Conservation (phyloP, 2,329 filamentous ascomycete species). For the Claviceps paspali region DNA sequence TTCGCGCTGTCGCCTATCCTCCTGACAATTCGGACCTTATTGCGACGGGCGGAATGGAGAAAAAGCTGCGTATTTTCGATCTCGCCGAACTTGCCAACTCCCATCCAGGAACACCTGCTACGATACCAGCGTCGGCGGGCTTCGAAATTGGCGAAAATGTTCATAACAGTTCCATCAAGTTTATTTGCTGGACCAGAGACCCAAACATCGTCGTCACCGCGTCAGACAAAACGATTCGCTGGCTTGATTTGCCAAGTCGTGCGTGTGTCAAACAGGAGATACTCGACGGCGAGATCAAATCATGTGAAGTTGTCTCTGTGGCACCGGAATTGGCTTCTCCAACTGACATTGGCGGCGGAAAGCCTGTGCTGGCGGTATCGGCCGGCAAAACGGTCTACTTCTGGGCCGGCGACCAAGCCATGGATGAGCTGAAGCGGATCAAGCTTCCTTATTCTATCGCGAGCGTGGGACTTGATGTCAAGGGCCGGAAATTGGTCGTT, state of each 20-base stretch:
- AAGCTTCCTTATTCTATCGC: conserved; percentile 74
- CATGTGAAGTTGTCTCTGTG: conserved; percentile 73
- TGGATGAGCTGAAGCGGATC: conserved; percentile 60
- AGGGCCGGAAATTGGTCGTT: conserved; percentile 70
- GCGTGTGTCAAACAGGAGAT: conserved; percentile 60
- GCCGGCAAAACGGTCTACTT: conserved; percentile 93
- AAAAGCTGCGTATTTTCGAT: conserved; percentile 90
- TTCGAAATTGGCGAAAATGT: conserved; percentile 80
- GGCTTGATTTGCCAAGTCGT: conserved; percentile 77
- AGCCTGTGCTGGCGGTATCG: conserved; percentile 68
- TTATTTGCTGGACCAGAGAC: conserved; percentile 85
- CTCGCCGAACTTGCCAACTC: conserved; percentile 44
- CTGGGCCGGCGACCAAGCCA: conserved; percentile 63
- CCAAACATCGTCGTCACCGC: conserved; percentile 83
- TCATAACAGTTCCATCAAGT: conserved; percentile 83
- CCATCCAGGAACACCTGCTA: conserved; percentile 23
- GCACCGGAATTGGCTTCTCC: conserved; percentile 41
- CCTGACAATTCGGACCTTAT: conserved; percentile 69
- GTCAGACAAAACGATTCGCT: conserved; percentile 79
- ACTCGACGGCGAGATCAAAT: conserved; percentile 75
- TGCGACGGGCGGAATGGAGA: conserved; percentile 89
- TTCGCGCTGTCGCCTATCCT: conserved; percentile 82
- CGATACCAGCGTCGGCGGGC: conserved; percentile 44
- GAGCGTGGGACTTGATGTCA: conserved; percentile 75
- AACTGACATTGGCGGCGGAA: conserved; percentile 49